These are phyloP conservation scores for Tricholoma terreum DNA, from an alignment of 768 basidiomycete species.

Conservation along the genomic window DNA sequence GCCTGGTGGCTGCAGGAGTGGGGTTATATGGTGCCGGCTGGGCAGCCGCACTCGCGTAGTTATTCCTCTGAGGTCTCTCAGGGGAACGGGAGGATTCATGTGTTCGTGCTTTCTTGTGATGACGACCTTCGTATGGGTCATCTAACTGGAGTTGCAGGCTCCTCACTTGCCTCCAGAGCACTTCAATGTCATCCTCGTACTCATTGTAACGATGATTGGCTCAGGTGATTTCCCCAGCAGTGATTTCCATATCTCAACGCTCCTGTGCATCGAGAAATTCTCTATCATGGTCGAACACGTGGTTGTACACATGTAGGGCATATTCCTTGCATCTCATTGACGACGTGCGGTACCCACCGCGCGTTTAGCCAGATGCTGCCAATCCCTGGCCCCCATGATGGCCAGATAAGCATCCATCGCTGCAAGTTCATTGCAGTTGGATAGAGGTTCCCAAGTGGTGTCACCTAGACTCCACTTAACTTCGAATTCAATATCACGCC, in stretches of 20 bases:
- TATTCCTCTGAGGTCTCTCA: not conserved
- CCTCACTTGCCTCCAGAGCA: too few relatives aligned
- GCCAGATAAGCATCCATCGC: not conserved
- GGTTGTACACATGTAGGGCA: too few relatives aligned
- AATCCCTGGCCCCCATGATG: not conserved
- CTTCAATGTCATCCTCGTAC: too few relatives aligned
- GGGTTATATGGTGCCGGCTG: too few relatives aligned
- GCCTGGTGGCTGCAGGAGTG: too few relatives aligned
- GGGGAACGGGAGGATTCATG: not conserved
- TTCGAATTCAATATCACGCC: not conserved
- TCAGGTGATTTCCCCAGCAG: not conserved
- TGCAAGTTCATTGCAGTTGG: not conserved
- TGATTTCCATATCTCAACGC: too few relatives aligned
- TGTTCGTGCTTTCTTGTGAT: not conserved
- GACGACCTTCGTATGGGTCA: not conserved
- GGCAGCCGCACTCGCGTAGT: not conserved
- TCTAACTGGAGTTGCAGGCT: too few relatives aligned
- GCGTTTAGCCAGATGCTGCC: not conserved
- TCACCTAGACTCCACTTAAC: not conserved
- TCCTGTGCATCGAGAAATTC: too few relatives aligned
- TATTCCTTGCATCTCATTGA: too few relatives aligned
- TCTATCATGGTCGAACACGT: too few relatives aligned
- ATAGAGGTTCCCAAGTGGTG: not conserved
- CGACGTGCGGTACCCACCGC: not conserved
- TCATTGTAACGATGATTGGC: too few relatives aligned